Conservation (phyloP, 345 rosid species). For the Kernera saxatilis region DNA sequence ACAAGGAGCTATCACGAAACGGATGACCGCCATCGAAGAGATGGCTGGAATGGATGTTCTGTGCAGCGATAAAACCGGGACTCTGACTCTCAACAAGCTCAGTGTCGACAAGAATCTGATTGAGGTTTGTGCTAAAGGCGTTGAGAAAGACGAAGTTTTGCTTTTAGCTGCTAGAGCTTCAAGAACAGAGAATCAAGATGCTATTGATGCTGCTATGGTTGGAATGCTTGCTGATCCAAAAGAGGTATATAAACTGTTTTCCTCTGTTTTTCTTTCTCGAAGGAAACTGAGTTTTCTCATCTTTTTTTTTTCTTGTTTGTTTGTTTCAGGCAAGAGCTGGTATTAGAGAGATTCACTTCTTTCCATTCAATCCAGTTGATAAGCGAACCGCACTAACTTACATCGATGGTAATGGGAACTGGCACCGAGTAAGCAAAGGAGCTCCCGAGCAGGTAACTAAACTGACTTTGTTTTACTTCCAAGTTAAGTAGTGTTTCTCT, state of each 20-base stretch:
- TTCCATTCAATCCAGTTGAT: conserved; percentile 83
- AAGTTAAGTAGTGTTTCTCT: neutral
- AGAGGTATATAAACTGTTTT: conserved; percentile 40
- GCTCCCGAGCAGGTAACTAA: conserved; percentile 81
- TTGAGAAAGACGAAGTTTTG: conserved; percentile 57
- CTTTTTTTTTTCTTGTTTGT: neutral
- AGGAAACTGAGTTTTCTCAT: neutral
- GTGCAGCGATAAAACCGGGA: conserved; percentile 86
- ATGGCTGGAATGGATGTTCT: conserved; percentile 95
- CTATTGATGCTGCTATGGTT: conserved; percentile 84
- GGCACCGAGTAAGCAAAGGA: conserved; percentile 87
- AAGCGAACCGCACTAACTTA: conserved; percentile 80
- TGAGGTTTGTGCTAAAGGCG: conserved; percentile 67
- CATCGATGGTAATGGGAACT: conserved; percentile 56
- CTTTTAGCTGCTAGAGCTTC: conserved; percentile 83
- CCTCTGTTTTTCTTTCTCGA: neutral
- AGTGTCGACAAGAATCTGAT: conserved; percentile 66
- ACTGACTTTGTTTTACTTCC: neutral
- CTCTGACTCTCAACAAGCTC: conserved; percentile 76
- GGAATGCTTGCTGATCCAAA: conserved; percentile 83
- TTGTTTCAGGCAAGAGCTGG: conserved; percentile 64
- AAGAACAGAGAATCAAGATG: conserved; percentile 85
- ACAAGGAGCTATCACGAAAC: conserved; percentile 88
- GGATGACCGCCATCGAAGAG: conserved; percentile 92
- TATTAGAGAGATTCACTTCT: conserved; percentile 67